phyloP scores from a whole-genome alignment of 2,329 filamentous ascomycete species.

The Fusarium sambucinum region DNA sequence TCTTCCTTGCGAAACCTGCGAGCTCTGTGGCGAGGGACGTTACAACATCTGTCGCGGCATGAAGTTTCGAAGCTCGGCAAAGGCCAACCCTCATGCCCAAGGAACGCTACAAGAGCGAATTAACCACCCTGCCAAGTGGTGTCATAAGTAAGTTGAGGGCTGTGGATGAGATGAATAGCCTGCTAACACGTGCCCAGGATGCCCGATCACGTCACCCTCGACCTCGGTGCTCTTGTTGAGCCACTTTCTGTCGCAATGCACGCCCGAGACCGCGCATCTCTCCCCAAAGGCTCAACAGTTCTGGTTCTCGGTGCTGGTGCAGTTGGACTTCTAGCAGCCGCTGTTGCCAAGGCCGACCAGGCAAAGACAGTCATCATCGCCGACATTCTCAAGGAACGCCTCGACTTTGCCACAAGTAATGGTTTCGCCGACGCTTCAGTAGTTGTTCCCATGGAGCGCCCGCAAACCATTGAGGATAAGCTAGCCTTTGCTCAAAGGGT shows the following conservation, averaged over 20 bases:
- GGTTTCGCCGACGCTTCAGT: slow-evolving; percentile 67
- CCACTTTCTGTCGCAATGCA: slow-evolving; percentile 72
- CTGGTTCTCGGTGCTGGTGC: slow-evolving; percentile 72
- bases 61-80: slow-evolving; percentile 69
- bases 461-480: slow-evolving; percentile 65
- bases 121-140: slow-evolving; percentile 68
- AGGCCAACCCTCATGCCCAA: slow-evolving; percentile 67
- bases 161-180: neutral
- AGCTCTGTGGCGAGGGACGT: slow-evolving; percentile 63
- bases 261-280: slow-evolving; percentile 61
- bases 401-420: slow-evolving; percentile 68
- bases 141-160: slow-evolving; percentile 60
- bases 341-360: slow-evolving; percentile 65
- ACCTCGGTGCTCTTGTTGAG: slow-evolving; percentile 69
- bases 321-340: slow-evolving; percentile 69
- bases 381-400: slow-evolving; percentile 68
- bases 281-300: slow-evolving; percentile 57
- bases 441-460: slow-evolving; percentile 62
- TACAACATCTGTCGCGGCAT: slow-evolving; percentile 72
- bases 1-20: slow-evolving; percentile 73
- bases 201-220: slow-evolving; percentile 61
- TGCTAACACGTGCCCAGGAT: slow-evolving; percentile 52
- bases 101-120: slow-evolving; percentile 69
- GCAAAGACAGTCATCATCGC: slow-evolving; percentile 63
- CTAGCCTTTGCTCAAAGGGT: slow-evolving; percentile 64